phyloP scores from a whole-genome alignment of 2,329 filamentous ascomycete species.

The Botryotinia globosa region DNA sequence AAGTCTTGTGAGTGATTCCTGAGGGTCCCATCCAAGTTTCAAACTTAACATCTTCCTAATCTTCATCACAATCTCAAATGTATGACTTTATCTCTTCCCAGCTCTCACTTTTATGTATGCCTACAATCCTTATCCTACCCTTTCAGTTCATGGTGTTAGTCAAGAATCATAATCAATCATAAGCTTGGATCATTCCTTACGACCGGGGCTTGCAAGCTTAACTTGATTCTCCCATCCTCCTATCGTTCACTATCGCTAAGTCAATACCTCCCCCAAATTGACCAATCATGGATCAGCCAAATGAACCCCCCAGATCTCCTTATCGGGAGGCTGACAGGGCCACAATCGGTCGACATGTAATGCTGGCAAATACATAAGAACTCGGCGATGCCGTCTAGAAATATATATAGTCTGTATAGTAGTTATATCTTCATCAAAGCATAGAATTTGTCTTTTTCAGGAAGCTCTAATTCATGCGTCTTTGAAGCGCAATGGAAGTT shows the following conservation, averaged over 20 bases:
- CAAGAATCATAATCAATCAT: neutral
- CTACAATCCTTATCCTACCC: neutral
- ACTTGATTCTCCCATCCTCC: neutral
- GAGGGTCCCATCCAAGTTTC: neutral
- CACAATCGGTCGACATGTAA: slow-evolving; percentile 1
- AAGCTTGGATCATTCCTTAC: neutral
- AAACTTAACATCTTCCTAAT: neutral
- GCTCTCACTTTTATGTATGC: neutral
- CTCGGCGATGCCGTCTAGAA: slow-evolving; percentile 6
- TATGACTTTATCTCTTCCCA: neutral
- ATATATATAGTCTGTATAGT: neutral
- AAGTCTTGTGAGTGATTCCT: neutral
- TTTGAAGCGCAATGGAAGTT: slow-evolving; percentile 6
- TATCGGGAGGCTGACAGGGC: slow-evolving; percentile 20
- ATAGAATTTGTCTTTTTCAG: neutral
- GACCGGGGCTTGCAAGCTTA: neutral
- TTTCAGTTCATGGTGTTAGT: neutral
- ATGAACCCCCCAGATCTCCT: slow-evolving; percentile 5
- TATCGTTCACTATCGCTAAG: slow-evolving; percentile 11
- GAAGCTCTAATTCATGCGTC: neutral
- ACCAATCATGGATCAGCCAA: slow-evolving; percentile 2
- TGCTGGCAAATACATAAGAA: slow-evolving; percentile 15
- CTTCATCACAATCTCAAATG: neutral
- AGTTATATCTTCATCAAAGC: neutral
- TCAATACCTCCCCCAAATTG: neutral